A percentile compares a stretch with the other conserved stretches of the same genome.
phyloP scores from a whole-genome alignment of 1,284 basidiomycete genomes.

The Singerocomus inundabilis region DNA sequence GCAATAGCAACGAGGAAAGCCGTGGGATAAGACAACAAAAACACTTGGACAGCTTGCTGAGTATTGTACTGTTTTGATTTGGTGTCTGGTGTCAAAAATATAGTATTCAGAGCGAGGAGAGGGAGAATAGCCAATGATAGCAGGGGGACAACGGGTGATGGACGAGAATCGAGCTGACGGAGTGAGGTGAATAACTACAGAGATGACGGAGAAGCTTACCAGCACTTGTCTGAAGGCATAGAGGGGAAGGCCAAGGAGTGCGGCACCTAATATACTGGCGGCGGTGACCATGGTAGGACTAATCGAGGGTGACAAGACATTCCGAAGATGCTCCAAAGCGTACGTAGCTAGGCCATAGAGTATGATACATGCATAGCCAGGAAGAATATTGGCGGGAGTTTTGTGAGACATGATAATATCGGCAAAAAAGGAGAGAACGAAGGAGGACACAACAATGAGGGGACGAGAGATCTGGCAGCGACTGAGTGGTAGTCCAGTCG shows the following conservation, averaged over 20 bases:
- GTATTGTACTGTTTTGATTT: constrained; percentile 45
- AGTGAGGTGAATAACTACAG: constrained; percentile 6
- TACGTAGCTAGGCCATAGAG: constrained; percentile 57
- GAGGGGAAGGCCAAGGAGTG: constrained; percentile 57
- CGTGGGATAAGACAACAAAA: constrained; percentile 53
- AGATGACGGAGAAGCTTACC: constrained; percentile 40
- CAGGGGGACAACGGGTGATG: constrained; percentile 46
- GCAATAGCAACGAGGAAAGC: constrained; percentile 45
- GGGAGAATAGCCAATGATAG: constrained; percentile 57
- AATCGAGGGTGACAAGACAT: constrained; percentile 54
- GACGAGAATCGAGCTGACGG: constrained; percentile 38
- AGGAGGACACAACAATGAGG: constrained; percentile 43
- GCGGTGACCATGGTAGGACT: constrained; percentile 52
- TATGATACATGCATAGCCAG: constrained; percentile 63
- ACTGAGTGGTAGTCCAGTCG: constrained; percentile 22
- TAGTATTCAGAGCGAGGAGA: constrained; percentile 53
- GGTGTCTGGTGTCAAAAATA: constrained; percentile 58
- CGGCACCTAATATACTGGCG: constrained; percentile 59
- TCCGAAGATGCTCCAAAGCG: constrained; percentile 60
- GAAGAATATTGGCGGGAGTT: constrained; percentile 46
- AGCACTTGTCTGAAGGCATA: constrained; percentile 58
- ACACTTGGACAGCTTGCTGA: constrained; percentile 50
- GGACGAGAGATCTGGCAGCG: constrained; percentile 44
- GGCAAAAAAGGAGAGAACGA: constrained; percentile 49
- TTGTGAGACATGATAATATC: constrained; percentile 52